phyloP scores from a whole-genome alignment of 768 basidiomycete genomes.

The Hydnum rufescens region DNA sequence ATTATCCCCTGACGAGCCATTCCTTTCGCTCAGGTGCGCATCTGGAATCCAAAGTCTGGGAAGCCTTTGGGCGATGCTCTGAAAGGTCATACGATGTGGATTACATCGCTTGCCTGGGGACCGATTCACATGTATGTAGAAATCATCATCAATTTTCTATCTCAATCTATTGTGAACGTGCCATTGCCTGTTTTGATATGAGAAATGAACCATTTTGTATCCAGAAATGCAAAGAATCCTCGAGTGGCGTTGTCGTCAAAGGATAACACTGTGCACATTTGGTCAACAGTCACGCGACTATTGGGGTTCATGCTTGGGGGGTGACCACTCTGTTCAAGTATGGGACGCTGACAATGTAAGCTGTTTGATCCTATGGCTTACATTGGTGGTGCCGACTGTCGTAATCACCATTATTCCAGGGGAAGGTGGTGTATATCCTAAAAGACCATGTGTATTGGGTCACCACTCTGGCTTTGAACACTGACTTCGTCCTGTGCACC shows the following conservation, averaged over 20 bases:
- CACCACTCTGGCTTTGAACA: slow-evolving; percentile 85
- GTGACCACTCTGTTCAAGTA: slow-evolving; percentile 80
- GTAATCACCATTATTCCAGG: too few species aligned
- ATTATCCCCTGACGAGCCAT: slow-evolving; percentile 1
- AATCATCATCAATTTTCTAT: too few species aligned
- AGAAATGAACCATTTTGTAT: too few species aligned
- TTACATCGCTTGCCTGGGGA: slow-evolving; percentile 89
- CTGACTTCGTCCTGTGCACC: slow-evolving; percentile 85
- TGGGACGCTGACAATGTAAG: slow-evolving; percentile 73
- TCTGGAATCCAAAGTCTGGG: slow-evolving; percentile 91
- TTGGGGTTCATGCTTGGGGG: slow-evolving; percentile 75
- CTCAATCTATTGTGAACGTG: too few species aligned
- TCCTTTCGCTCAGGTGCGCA: slow-evolving; percentile 31
- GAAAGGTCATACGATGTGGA: slow-evolving; percentile 91
- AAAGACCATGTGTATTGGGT: slow-evolving; percentile 99
- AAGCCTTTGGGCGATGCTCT: slow-evolving; percentile 75
- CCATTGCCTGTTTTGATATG: too few species aligned
- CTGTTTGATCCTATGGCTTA: too few species aligned
- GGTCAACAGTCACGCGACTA: slow-evolving; percentile 54
- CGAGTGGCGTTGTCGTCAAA: slow-evolving; percentile 91
- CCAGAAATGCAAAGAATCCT: slow-evolving; percentile 61
- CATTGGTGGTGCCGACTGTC: too few species aligned
- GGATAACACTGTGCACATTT: slow-evolving; percentile 89
- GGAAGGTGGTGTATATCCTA: slow-evolving; percentile 60
- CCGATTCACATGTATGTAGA: slow-evolving; percentile 83